These are phyloP conservation scores for Bjerkandera adusta DNA, from an alignment of 1,284 basidiomycete genomes.

Conservation along the genomic window DNA sequence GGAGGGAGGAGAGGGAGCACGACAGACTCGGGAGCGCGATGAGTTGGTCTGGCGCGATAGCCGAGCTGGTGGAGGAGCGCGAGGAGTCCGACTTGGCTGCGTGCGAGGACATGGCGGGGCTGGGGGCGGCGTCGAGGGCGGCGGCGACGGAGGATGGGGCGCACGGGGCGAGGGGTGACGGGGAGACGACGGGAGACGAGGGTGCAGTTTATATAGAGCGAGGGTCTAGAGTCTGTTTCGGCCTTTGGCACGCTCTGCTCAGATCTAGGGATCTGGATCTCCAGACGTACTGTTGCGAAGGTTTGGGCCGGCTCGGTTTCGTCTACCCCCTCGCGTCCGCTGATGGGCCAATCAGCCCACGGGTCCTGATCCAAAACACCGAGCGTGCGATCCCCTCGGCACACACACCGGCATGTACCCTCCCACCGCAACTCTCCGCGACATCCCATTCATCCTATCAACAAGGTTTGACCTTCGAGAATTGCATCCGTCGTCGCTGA, in stretches of 20 bases:
- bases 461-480: too few relatives aligned
- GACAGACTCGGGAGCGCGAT: slow-evolving; percentile 70
- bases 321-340: not conserved
- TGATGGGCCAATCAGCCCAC: slow-evolving; percentile 15
- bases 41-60: slow-evolving; percentile 42
- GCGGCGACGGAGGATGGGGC: not conserved
- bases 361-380: slow-evolving; percentile 12
- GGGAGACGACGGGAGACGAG: not conserved
- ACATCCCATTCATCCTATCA: too few relatives aligned
- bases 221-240: slow-evolving; percentile 8
- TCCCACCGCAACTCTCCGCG: too few relatives aligned
- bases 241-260: slow-evolving; percentile 3
- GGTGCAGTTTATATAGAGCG: slow-evolving; percentile 10
- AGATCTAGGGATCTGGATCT: slow-evolving; percentile 10
- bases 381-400: not conserved
- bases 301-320: too few relatives aligned
- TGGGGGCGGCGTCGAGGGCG: too few relatives aligned
- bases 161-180: not conserved
- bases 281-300: slow-evolving; percentile 8
- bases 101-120: slow-evolving; percentile 13
- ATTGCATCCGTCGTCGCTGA: too few relatives aligned
- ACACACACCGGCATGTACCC: too few relatives aligned
- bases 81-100: slow-evolving; percentile 29
- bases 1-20: slow-evolving; percentile 60
- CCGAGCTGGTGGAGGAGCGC: slow-evolving; percentile 22